Base-by-base conservation (phyloP, 768 basidiomycete species). In the Lactarius sp. region DNA sequence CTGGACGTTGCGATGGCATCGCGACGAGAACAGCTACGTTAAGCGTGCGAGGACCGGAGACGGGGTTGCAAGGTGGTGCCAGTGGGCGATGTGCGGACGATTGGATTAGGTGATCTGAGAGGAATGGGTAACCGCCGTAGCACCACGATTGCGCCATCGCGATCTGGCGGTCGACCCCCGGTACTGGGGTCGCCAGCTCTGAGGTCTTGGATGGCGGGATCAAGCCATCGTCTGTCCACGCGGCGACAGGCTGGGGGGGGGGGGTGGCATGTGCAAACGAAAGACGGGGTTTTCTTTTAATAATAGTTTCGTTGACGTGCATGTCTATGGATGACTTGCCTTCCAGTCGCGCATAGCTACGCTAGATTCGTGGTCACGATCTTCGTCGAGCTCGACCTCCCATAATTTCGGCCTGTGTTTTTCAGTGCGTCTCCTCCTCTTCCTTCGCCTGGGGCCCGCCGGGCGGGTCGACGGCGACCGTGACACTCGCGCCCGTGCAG, bases 11-110 rank as follows among this genome's bases (percentile, higher is more conserved):
- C 16, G 62, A 61, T 0, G 66, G 68, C 68, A 68, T 68, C 20
- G 50, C 54, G n/a, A 68, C 60, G 16, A 68, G 49, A 22, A 67
- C 41, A 7, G 59, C 66, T 8, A 68, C 59, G 18, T 64, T 56
- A n/a, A 64, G 59, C 13, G 31, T 41, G 33, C 41, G 55, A 27
- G 16, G 37, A 37, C 59, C 50, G 42, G 54, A n/a, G 33, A n/a
- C 12, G 37, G 37, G 18, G 4, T 44, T 44, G 5, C 1, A 27
- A 20, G 34, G 22, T n/a, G n/a, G n/a, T n/a, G n/a, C n/a, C 9
- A 44, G 51, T 14, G 61, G 37, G 33, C 39, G 7, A 41, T 51
- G 10, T 31, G 52, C 34, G 53, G 59, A 27, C 5, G 56, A 56
- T 37, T 52, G 33, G 12, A 27, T 6, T 27, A 55, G 22, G 50